Evolutionary conservation across 2,329 filamentous ascomycete genomes (phyloP), one percentile per base, ranked within the genome.

Genomic region (Fusarium drepaniforme): DNA sequence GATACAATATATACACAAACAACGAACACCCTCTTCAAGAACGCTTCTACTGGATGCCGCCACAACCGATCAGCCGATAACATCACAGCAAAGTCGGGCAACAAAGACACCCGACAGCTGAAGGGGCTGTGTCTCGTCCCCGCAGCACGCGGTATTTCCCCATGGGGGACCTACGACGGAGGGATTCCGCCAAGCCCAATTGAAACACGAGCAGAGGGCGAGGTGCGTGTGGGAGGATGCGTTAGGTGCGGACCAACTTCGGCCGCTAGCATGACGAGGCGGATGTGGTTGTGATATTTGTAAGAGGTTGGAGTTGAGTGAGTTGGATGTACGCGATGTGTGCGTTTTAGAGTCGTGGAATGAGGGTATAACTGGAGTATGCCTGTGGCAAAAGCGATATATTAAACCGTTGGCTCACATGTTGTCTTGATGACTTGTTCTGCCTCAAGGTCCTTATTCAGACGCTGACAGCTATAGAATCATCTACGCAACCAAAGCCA

Each of bases 171-270:
- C 6, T 33, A 56, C 16, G 6, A 30, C 49, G 44, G 44, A 21
- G 25, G 18, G 18, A 18, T 49, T 38, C 64, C 38, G 57, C 38
- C 44, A 23, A 30, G 30, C 38, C 51, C 25, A 38, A 53, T 44
- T 3, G n/a, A n/a, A 49, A 33, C 18, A 33, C 49, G 28, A 21
- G 18, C 7, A 28, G 16, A 13, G 7, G 56, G 15, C 4, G 9
- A 23, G 51, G 51, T 38, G 44, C 25, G 8, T 49, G 44, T 46
- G 59, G 57, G 38, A 69, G 16, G n/a, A 23, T 33, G 59, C 59
- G 42, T 49, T 49, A 62, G 59, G n/a, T 37, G 51, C 53, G 64
- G 59, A 28, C 64, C 42, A 67, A 70, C 42, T 18, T 70, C 64
- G 53, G 68, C 59, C 60, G 60, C 68, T 68, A 64, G 42, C 49